These are phyloP conservation scores for Andalucia godoyi DNA, from an alignment of 78 protist genomes.

Conservation along the genomic window DNA sequence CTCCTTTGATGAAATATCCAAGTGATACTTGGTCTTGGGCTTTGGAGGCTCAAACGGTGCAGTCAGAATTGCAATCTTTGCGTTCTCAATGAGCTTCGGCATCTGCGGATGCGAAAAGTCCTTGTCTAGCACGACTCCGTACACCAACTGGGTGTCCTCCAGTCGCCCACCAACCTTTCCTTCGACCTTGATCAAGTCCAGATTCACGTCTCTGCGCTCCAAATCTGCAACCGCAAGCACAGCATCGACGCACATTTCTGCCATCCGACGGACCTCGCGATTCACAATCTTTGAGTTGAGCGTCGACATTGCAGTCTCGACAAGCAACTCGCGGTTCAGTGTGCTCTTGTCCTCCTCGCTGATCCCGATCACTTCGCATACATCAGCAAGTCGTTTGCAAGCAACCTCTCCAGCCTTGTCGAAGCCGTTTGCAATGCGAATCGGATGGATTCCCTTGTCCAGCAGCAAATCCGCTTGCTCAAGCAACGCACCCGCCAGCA, in stretches of 20 bases:
- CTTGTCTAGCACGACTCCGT: constrained; percentile 96
- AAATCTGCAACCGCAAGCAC: constrained; percentile 92
- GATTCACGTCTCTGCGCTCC: constrained; percentile 91
- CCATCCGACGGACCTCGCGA: constrained; percentile 70
- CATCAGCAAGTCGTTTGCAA: constrained; percentile 34
- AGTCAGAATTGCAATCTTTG: constrained; percentile 93
- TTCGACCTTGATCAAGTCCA: constrained; percentile 96
- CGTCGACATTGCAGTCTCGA: constrained; percentile 86
- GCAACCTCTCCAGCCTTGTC: constrained; percentile 66
- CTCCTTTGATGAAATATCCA: constrained; percentile 51
- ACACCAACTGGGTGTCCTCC: constrained; percentile 87
- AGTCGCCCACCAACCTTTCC: constrained; percentile 91
- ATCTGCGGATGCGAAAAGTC: constrained; percentile 84
- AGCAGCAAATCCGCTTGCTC: constrained; percentile 88
- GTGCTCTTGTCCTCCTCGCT: neutral
- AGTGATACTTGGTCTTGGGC: constrained; percentile 96
- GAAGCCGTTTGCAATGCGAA: constrained; percentile 84
- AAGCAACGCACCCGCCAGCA: constrained; percentile 96
- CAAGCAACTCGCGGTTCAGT: constrained; percentile 39
- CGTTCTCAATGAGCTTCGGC: constrained; percentile 68
- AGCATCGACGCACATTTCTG: constrained; percentile 93
- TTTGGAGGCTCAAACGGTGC: constrained; percentile 99
- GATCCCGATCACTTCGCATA: constrained; percentile 5
- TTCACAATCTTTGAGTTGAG: constrained; percentile 92
- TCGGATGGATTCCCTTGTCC: constrained; percentile 94